Evolutionary conservation across 345 rosid genomes (phyloP), one percentile per base, ranked within the genome.

Genomic region (Gossypium herbaceum): DNA sequence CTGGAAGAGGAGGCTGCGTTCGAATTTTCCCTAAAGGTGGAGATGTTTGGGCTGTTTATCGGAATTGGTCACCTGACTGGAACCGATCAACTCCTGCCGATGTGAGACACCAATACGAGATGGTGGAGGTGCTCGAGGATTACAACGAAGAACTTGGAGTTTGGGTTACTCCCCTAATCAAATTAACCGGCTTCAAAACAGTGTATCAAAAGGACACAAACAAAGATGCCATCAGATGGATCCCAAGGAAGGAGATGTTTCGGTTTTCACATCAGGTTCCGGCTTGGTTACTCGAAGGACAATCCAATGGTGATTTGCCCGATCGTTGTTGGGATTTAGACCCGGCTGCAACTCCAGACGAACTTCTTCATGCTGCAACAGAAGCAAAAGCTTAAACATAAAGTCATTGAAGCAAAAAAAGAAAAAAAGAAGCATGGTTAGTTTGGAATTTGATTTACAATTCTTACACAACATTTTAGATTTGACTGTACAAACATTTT

Each of bases 311-410:
- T 48, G 86, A 79, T 52, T 70, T 95, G 64, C 94, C 97, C 0
- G 92, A 84, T 58, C 88, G 86, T 68, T 90, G 98, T 72, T 95
- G 98, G 97, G 99, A 95, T 88, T 82, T 95, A 44, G 99, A 95
- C 79, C 96, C 99, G 0, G 99, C 99, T 41, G 99, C 99, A 19
- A 95, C 97, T 68, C 98, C 99, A 10, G 99, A 95, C 52, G 92
- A 90, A 81, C 84, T 95, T 84, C 99, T 95, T 75, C 88, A 89
- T 51, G 76, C 77, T 2, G 82, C 88, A 64, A 71, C 85, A 70
- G 88, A 86, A 78, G 77, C 60, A 57, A 80, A 81, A 77, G 81
- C 81, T 72, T 84, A 72, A 81, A 34, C 56, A 58, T 50, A 20
- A 5, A 34, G 13, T 74, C 39, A 52, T 74, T 43, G 19, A 10